phyloP scores from a whole-genome alignment of 805 yeast species.

The Saturnispora saitoi region DNA sequence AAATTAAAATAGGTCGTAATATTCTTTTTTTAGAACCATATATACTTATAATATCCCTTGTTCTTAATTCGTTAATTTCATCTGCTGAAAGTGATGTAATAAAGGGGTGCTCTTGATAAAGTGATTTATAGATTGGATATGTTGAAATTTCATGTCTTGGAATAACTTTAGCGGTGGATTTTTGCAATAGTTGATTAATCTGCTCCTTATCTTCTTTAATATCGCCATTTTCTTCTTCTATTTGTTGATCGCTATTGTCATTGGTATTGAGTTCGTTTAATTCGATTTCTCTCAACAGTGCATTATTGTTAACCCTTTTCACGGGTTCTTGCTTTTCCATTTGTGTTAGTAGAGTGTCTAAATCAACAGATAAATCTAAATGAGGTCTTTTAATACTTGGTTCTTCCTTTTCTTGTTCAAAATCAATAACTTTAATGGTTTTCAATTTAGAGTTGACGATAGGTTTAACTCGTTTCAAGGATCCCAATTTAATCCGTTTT shows the following conservation, averaged over 20 bases:
- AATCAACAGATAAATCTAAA: conserved; percentile 3
- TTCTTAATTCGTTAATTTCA: conserved; percentile 49
- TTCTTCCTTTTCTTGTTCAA: not conserved
- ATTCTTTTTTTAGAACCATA: conserved; percentile 45
- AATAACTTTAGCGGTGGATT: conserved; percentile 42
- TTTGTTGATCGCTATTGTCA: not conserved
- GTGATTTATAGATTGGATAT: conserved; percentile 48
- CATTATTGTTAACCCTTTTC: not conserved
- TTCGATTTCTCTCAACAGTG: not conserved
- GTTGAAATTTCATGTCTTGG: conserved; percentile 38
- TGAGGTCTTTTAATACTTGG: not conserved
- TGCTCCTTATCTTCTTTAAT: conserved; percentile 30
- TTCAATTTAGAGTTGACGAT: not conserved
- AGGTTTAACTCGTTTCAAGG: conserved; percentile 1
- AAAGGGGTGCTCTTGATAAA: conserved; percentile 56
- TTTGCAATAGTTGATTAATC: conserved; percentile 31
- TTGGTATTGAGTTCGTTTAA: conserved; percentile 4
- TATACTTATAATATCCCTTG: conserved; percentile 58
- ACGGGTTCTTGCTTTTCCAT: conserved; percentile 6
- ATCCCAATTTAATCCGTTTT: conserved; percentile 2
- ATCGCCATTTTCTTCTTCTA: conserved; percentile 20
- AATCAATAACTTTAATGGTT: not conserved
- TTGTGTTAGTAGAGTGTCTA: conserved; percentile 11
- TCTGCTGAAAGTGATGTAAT: conserved; percentile 38
- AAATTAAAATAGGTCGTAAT: conserved; percentile 53